Evolutionary conservation across 176 grass and related monocot species (phyloP).

Genomic region (Carex parvula): DNA sequence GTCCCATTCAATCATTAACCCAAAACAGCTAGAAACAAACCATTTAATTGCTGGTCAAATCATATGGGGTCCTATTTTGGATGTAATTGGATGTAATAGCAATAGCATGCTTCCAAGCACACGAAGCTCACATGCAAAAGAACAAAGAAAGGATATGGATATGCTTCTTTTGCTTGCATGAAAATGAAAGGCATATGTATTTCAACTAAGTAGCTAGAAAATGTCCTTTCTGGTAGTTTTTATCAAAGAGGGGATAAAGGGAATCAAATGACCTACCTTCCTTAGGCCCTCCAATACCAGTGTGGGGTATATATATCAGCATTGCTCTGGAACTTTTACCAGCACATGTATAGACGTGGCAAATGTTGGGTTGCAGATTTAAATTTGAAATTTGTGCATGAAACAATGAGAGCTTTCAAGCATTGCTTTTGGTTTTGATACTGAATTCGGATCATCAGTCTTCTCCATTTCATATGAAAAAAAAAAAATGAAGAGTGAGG

Average conservation of each 20-base stretch:
- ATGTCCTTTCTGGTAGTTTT: not conserved
- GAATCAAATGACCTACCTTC: not conserved
- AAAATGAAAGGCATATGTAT: conserved; percentile 25
- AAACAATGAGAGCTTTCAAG: not conserved
- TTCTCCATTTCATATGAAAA: not conserved
- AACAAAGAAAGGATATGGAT: not conserved
- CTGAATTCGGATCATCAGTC: not conserved
- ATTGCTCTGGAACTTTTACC: not conserved
- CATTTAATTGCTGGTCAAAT: not conserved
- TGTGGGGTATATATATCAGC: not conserved
- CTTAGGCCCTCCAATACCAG: not conserved
- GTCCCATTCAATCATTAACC: not conserved
- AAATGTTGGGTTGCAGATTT: not conserved
- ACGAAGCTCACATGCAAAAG: conserved; percentile 14
- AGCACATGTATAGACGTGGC: conserved; percentile 19
- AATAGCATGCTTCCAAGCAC: conserved; percentile 10
- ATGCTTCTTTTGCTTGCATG: not conserved
- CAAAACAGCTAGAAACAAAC: not conserved
- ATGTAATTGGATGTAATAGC: not conserved
- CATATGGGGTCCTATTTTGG: not conserved
- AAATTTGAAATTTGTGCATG: not conserved
- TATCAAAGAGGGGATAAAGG: not conserved
- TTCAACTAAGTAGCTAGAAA: conserved; percentile 17
- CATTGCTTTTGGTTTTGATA: not conserved
- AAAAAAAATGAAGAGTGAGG: not conserved